Conservation (phyloP, 805 yeast genomes). For the Cyberlindnera euphorbiae region DNA sequence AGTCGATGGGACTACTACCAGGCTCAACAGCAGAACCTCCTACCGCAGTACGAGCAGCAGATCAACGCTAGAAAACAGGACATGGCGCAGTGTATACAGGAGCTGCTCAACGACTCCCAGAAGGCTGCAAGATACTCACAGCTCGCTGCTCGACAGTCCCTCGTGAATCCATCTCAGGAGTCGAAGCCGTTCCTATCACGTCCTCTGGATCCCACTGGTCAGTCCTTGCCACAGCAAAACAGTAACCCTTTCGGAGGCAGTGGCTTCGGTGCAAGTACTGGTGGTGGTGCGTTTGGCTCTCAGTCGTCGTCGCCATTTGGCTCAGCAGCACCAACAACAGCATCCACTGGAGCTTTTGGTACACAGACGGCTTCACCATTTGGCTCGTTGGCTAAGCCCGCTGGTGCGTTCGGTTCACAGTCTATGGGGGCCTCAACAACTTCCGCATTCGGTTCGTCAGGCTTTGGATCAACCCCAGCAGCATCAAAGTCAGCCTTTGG, state of each 20-base stretch:
- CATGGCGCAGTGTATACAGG: conserved; percentile 38
- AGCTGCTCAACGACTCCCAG: conserved; percentile 35
- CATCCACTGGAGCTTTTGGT: conserved; percentile 1
- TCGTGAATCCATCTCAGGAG: conserved; percentile 24
- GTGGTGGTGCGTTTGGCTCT: conserved; percentile 18
- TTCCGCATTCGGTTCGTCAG: conserved; percentile 8
- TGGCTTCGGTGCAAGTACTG: not conserved
- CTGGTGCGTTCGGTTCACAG: not conserved
- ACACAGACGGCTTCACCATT: not conserved
- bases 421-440: conserved; percentile 6
- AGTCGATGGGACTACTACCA: conserved; percentile 41
- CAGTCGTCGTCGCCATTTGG: conserved; percentile 13
- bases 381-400: too few relatives aligned
- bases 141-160: conserved; percentile 32
- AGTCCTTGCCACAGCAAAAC: conserved; percentile 3
- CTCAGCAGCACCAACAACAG: not conserved
- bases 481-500: too few relatives aligned
- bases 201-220: conserved; percentile 29
- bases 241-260: conserved; percentile 4
- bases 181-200: conserved; percentile 32
- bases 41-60: conserved; percentile 37
- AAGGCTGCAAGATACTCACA: conserved; percentile 59
- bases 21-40: conserved; percentile 33
- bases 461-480: conserved; percentile 1
- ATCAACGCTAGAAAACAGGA: conserved; percentile 41